A percentile compares a stretch with the other conserved stretches of the same genome.
These are phyloP conservation scores for Trichomonascus vanleenenianus DNA, from an alignment of 805 yeast species.

Conservation along the genomic window DNA sequence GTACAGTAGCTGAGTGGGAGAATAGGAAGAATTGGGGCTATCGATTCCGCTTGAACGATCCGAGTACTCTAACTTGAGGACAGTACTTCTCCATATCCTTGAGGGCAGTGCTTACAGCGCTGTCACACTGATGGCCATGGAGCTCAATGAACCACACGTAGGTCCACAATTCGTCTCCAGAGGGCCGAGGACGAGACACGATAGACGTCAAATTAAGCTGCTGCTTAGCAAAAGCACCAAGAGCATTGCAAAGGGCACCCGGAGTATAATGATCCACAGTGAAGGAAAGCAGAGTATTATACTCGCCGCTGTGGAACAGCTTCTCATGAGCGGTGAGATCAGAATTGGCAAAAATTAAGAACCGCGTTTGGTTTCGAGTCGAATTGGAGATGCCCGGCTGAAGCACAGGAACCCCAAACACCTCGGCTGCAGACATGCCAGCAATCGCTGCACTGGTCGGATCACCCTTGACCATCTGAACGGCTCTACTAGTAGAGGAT, in stretches of 20 bases:
- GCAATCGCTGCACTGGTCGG: slow-evolving; percentile 62
- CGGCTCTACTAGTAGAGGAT: slow-evolving; percentile 81
- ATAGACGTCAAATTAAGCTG: slow-evolving; percentile 62
- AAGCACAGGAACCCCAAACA: slow-evolving; percentile 51
- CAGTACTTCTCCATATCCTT: slow-evolving; percentile 38
- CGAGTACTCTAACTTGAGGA: slow-evolving; percentile 48
- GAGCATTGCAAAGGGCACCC: slow-evolving; percentile 65
- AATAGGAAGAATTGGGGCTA: too few relatives aligned
- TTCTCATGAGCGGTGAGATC: background rate
- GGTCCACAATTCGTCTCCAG: slow-evolving; percentile 61
- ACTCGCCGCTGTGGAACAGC: slow-evolving; percentile 13
- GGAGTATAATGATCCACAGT: slow-evolving; percentile 57
- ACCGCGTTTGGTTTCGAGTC: slow-evolving; percentile 75
- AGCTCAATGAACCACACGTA: slow-evolving; percentile 77
- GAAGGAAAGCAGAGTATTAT: slow-evolving; percentile 55
- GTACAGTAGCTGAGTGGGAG: too few relatives aligned
- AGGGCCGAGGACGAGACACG: slow-evolving; percentile 80
- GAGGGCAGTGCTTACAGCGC: slow-evolving; percentile 27
- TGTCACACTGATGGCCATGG: slow-evolving; percentile 30
- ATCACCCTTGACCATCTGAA: slow-evolving; percentile 45
- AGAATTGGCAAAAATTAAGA: slow-evolving; percentile 50
- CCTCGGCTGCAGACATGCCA: slow-evolving; percentile 54
- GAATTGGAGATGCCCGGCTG: slow-evolving; percentile 59
- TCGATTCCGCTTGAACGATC: slow-evolving; percentile 43
- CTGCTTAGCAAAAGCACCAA: slow-evolving; percentile 47